A percentile compares a stretch with the other conserved stretches of the same genome.
Conservation (phyloP, 345 rosid genomes). For the Mercurialis annua region DNA sequence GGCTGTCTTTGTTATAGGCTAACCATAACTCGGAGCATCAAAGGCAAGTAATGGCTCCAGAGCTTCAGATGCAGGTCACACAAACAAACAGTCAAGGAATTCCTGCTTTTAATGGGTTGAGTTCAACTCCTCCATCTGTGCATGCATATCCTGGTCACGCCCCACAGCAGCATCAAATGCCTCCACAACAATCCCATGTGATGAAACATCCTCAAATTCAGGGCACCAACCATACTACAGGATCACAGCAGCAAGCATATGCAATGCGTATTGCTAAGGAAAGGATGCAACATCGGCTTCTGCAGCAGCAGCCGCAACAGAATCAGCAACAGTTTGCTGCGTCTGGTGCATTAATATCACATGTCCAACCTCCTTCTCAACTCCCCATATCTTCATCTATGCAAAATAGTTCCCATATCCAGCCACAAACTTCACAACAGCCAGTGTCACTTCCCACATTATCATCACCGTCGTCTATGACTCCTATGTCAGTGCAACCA, state of each 20-base stretch:
- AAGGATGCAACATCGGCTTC: constrained; percentile 69
- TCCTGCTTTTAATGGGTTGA: constrained; percentile 66
- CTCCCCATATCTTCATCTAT: constrained; percentile 66
- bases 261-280: constrained; percentile 59
- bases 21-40: constrained; percentile 52
- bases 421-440: constrained; percentile 54
- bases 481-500: constrained; percentile 44
- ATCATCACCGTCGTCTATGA: constrained; percentile 55
- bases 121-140: constrained; percentile 53
- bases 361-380: constrained; percentile 61
- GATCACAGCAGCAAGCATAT: constrained; percentile 65
- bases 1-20: constrained; percentile 38
- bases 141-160: constrained; percentile 69
- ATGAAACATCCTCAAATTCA: constrained; percentile 58
- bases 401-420: constrained; percentile 69
- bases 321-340: constrained; percentile 57
- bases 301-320: constrained; percentile 59
- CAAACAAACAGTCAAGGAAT: constrained; percentile 66
- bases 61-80: constrained; percentile 69
- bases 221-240: constrained; percentile 56
- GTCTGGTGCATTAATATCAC: constrained; percentile 56
- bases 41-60: constrained; percentile 53
- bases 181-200: constrained; percentile 62
- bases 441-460: constrained; percentile 47
- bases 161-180: constrained; percentile 57